Evolutionary conservation across 164 flowering plant species (phyloP).

Genomic region (Tinospora cordifolia): DNA sequence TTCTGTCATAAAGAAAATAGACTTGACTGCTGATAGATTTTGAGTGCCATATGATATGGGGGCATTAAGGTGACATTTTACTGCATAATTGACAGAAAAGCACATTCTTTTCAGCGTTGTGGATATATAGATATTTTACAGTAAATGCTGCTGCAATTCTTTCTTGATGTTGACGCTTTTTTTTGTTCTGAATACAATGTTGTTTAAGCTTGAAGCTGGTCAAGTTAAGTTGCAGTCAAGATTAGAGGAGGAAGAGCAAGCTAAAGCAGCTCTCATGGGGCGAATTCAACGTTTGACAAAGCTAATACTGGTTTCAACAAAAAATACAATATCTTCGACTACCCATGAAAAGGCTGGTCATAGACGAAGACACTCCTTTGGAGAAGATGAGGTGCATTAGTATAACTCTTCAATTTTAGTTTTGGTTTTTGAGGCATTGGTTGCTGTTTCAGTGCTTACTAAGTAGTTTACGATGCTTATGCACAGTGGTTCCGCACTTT

Average conservation of each 20-base stretch:
- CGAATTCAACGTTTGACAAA: constrained; percentile 86
- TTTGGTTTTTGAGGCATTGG: background rate
- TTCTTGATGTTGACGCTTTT: background rate
- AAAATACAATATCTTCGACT: constrained; percentile 45
- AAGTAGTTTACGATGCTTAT: background rate
- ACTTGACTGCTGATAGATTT: background rate
- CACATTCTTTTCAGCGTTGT: background rate
- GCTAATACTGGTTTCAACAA: constrained; percentile 79
- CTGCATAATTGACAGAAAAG: background rate
- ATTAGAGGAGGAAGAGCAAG: constrained; percentile 89
- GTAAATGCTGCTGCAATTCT: background rate
- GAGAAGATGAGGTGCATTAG: constrained; percentile 68
- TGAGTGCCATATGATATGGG: background rate
- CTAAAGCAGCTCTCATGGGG: constrained; percentile 84
- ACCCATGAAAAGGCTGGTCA: constrained; percentile 40
- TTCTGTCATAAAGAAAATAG: background rate
- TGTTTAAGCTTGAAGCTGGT: constrained; percentile 70
- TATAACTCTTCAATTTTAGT: background rate
- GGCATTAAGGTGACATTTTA: background rate
- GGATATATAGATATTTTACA: background rate
- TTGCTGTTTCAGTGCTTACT: background rate
- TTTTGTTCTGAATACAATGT: background rate
- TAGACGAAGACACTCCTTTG: constrained; percentile 63
- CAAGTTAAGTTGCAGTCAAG: constrained; percentile 78
- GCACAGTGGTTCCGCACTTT: background rate